A percentile compares a stretch with the other conserved stretches of the same genome.
Evolutionary conservation across 495 filamentous ascomycete species (phyloP).

Genomic region (Apiosordaria backusii): DNA sequence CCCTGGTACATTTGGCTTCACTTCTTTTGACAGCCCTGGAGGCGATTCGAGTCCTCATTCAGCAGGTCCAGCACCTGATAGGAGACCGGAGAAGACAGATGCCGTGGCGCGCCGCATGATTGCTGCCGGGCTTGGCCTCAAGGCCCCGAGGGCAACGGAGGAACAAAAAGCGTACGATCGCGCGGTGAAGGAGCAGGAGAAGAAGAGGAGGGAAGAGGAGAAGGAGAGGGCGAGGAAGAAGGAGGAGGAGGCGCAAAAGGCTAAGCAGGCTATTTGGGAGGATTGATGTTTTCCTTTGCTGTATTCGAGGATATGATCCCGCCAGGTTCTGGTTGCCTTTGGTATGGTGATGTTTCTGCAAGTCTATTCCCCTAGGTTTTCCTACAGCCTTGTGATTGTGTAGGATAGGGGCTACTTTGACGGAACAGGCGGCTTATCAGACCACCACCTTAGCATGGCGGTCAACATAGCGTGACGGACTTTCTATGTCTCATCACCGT

Average conservation of each 20-base stretch:
- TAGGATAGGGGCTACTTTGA: no score
- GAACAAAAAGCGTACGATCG: slow-evolving; percentile 86
- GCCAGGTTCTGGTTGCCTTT: neutral
- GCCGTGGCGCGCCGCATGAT: slow-evolving; percentile 89
- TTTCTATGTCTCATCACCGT: neutral
- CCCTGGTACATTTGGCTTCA: slow-evolving; percentile 15
- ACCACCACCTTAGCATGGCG: neutral
- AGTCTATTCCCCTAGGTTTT: neutral
- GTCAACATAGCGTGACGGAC: neutral
- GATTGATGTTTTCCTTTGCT: slow-evolving; percentile 61
- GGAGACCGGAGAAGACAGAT: slow-evolving; percentile 85
- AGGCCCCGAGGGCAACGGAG: slow-evolving; percentile 74
- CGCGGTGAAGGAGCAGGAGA: slow-evolving; percentile 80
- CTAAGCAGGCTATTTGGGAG: slow-evolving; percentile 77
- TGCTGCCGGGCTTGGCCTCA: slow-evolving; percentile 79
- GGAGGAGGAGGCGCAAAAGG: slow-evolving; percentile 65
- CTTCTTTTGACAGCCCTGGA: slow-evolving; percentile 14
- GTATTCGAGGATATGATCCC: neutral
- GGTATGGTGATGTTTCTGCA: neutral
- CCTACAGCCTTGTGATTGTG: no score
- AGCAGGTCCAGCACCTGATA: slow-evolving; percentile 12
- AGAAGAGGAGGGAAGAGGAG: slow-evolving; percentile 69
- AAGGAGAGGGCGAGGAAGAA: slow-evolving; percentile 60
- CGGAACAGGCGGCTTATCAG: no score
- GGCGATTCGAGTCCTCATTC: neutral